These are phyloP conservation scores for Podospora pseudoanserina DNA, from an alignment of 495 filamentous ascomycete genomes.

Conservation along the genomic window DNA sequence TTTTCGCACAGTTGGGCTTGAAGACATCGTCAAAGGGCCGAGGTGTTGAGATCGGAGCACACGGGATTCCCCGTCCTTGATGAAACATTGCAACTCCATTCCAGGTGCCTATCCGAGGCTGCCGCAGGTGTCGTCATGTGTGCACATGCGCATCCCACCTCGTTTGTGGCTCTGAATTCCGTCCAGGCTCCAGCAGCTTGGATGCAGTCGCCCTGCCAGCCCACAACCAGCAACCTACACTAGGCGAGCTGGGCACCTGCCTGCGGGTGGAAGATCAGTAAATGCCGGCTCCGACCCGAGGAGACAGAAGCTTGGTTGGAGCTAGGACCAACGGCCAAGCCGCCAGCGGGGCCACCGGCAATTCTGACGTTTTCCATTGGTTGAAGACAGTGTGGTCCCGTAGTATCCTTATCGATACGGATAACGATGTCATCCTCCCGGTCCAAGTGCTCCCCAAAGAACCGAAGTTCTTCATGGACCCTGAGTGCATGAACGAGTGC, in stretches of 20 bases:
- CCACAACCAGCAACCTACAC: neutral
- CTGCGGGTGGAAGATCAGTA: neutral
- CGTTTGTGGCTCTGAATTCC: neutral
- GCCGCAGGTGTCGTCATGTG: constrained; percentile 2
- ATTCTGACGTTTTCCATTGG: neutral
- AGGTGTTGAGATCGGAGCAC: neutral
- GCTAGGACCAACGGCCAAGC: neutral
- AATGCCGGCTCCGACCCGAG: neutral
- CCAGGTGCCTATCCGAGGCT: neutral
- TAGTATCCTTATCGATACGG: neutral
- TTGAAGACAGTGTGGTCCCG: neutral
- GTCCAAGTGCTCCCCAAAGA: neutral
- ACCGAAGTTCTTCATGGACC: neutral
- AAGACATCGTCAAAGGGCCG: neutral
- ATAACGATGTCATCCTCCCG: neutral
- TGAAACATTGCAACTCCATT: neutral
- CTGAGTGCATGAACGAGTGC: neutral
- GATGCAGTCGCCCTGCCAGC: neutral
- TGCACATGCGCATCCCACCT: neutral
- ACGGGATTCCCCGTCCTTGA: neutral
- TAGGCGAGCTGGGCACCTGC: neutral
- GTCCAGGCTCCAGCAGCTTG: neutral
- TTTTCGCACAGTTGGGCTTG: no score
- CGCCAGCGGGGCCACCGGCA: neutral
- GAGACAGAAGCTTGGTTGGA: neutral